phyloP scores from a whole-genome alignment of 1,284 basidiomycete genomes.

The Boletus holoroseus region DNA sequence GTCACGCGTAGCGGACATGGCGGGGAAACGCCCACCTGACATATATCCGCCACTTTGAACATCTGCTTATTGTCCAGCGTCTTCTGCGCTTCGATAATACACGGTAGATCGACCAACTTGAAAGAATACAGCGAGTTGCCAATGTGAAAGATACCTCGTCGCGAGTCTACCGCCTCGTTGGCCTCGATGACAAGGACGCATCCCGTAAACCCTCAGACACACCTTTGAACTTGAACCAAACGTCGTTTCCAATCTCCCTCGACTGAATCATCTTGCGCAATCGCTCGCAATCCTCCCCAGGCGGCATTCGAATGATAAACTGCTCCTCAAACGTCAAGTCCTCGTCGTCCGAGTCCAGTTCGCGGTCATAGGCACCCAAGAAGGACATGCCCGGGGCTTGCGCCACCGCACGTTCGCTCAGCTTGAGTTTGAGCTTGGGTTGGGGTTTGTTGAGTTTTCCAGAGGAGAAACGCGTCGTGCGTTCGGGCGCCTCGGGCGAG shows the following conservation, averaged over 20 bases:
- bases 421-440: conserved; percentile 78
- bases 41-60: conserved; percentile 99
- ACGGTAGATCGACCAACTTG: conserved; percentile 95
- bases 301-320: conserved; percentile 88
- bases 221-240: conserved; percentile 99
- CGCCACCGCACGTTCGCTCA: conserved; percentile 73
- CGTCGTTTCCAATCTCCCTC: conserved; percentile 76
- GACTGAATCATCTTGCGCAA: conserved; percentile 76
- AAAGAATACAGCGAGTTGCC: conserved; percentile 79
- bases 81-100: conserved; percentile 94
- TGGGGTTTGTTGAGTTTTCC: conserved; percentile 45
- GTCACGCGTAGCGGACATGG: not conserved
- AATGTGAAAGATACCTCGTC: conserved; percentile 87
- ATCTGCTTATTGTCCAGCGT: conserved; percentile 94
- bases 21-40: conserved; percentile 58
- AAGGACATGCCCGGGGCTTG: conserved; percentile 77
- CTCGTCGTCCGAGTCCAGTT: conserved; percentile 91
- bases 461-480: conserved; percentile 45
- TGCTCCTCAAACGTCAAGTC: conserved; percentile 97
- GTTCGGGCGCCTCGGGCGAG: conserved; percentile 38
- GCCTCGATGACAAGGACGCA: not conserved
- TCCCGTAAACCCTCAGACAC: conserved; percentile 16
- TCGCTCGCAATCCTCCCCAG: conserved; percentile 74
- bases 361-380: conserved; percentile 85
- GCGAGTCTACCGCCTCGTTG: conserved; percentile 60